Percentiles rank a stretch among this genome's conserved stretches.
phyloP scores from a whole-genome alignment of 2,329 filamentous ascomycete species.

The Fusarium sp. region DNA sequence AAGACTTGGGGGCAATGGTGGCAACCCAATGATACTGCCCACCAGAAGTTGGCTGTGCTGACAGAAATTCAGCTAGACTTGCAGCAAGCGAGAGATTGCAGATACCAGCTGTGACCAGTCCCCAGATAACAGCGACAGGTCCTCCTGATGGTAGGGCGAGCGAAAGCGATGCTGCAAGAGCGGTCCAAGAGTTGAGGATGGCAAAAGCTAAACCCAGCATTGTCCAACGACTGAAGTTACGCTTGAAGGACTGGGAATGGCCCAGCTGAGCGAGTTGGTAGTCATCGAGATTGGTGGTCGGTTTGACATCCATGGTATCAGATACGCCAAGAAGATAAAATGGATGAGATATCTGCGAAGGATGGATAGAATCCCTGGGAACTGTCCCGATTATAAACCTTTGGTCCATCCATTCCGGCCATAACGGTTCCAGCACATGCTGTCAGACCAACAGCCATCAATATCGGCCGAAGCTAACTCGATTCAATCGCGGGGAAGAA shows the following conservation, averaged over 20 bases:
- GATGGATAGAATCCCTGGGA: not conserved
- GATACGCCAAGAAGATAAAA: rapidly evolving
- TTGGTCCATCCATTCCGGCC: not conserved
- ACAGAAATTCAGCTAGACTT: slow-evolving; percentile 76
- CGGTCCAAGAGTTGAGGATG: slow-evolving; percentile 60
- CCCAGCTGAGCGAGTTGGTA: slow-evolving; percentile 33
- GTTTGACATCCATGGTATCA: slow-evolving; percentile 12
- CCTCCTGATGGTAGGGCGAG: slow-evolving; percentile 69
- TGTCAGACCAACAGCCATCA: not conserved
- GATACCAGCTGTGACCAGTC: slow-evolving; percentile 48
- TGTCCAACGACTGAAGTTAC: slow-evolving; percentile 35
- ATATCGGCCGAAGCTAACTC: not conserved
- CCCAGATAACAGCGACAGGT: slow-evolving; percentile 75
- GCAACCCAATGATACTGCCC: slow-evolving; percentile 80
- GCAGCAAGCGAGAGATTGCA: slow-evolving; percentile 62
- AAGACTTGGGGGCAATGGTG: slow-evolving; percentile 31
- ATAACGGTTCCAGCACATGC: not conserved
- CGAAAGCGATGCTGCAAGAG: slow-evolving; percentile 57
- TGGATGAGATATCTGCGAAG: not conserved
- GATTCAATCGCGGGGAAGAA: not conserved
- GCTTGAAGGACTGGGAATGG: slow-evolving; percentile 34
- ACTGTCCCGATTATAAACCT: not conserved
- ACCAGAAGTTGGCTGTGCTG: slow-evolving; percentile 67
- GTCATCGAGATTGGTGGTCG: slow-evolving; percentile 27
- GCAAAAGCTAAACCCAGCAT: slow-evolving; percentile 59